Conservation (phyloP, 2,329 filamentous ascomycete species). For the Exophiala lecanii-corni region DNA sequence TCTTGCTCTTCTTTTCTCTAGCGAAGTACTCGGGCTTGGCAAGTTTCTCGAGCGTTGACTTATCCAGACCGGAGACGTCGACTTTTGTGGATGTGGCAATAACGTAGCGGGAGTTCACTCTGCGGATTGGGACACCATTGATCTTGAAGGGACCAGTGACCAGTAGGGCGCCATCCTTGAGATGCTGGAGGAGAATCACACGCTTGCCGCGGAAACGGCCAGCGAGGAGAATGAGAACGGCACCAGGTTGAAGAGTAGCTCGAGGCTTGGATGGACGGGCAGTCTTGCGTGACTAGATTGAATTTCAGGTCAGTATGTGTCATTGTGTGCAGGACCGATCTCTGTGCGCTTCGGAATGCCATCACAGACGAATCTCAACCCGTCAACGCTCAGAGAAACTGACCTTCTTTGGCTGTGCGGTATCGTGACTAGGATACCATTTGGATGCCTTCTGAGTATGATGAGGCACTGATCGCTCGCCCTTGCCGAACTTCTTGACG, state of each 20-base stretch:
- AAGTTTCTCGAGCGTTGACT: slow-evolving; percentile 70
- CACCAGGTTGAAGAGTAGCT: slow-evolving; percentile 84
- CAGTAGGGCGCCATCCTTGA: slow-evolving; percentile 95
- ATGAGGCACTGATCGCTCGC: slow-evolving; percentile 85
- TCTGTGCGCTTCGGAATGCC: background rate
- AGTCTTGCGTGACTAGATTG: slow-evolving; percentile 80
- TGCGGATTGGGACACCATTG: slow-evolving; percentile 96
- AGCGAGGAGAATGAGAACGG: slow-evolving; percentile 97
- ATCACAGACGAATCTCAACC: background rate
- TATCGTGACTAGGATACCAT: slow-evolving; percentile 97
- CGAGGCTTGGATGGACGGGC: slow-evolving; percentile 83
- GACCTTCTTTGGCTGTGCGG: slow-evolving; percentile 88
- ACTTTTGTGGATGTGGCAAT: slow-evolving; percentile 47
- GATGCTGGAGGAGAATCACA: slow-evolving; percentile 96
- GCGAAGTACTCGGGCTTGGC: slow-evolving; percentile 91
- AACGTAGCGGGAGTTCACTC: slow-evolving; percentile 52
- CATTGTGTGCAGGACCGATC: background rate
- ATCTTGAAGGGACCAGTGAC: slow-evolving; percentile 99
- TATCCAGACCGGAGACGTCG: slow-evolving; percentile 73
- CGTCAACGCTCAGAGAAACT: slow-evolving; percentile 42
- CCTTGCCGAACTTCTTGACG: slow-evolving; percentile 97
- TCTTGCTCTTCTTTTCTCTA: slow-evolving; percentile 80
- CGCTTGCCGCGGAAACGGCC: slow-evolving; percentile 99
- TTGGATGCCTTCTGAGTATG: slow-evolving; percentile 90
- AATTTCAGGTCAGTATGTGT: slow-evolving; percentile 11